Evolutionary conservation across 2,329 filamentous ascomycete genomes (phyloP).

Genomic region (Diaporthe sp.): DNA sequence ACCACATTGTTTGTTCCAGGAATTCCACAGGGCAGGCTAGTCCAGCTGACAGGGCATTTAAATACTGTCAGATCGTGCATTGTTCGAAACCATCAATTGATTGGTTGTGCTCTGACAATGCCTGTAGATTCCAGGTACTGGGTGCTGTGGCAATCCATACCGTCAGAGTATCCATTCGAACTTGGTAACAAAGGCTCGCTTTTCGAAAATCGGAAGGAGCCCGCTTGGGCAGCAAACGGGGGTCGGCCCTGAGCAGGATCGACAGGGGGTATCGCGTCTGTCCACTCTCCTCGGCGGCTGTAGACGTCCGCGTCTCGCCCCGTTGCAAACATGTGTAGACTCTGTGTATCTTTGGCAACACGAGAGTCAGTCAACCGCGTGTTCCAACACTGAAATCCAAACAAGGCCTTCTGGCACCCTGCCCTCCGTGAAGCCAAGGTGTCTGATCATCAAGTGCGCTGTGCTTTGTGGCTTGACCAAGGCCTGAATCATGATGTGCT

Average conservation of each 20-base stretch:
- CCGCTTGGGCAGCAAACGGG: conserved; percentile 30
- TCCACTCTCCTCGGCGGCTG: not conserved
- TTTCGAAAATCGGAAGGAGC: conserved; percentile 18
- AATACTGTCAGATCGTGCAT: not conserved
- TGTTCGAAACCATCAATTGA: not conserved
- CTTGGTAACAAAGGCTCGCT: conserved; percentile 7
- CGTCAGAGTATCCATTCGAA: not conserved
- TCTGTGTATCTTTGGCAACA: not conserved
- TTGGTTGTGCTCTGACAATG: not conserved
- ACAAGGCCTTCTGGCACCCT: not conserved
- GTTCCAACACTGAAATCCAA: not conserved
- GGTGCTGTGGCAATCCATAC: not conserved
- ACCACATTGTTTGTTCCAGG: not conserved
- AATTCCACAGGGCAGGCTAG: not conserved
- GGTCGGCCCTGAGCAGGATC: conserved; percentile 27
- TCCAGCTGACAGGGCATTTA: not conserved
- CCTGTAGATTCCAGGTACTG: not conserved
- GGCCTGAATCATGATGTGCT: conserved; percentile 4
- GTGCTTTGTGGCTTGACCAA: not conserved
- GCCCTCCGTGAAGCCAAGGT: not conserved
- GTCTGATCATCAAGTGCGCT: not conserved
- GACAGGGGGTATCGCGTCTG: conserved; percentile 12
- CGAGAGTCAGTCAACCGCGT: not conserved
- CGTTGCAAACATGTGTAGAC: not conserved
- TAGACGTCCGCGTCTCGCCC: not conserved